Percentiles rank a stretch among this genome's conserved stretches.
These are phyloP conservation scores for Pyrus betulifolia DNA, from an alignment of 306 rosid species.

Conservation along the genomic window DNA sequence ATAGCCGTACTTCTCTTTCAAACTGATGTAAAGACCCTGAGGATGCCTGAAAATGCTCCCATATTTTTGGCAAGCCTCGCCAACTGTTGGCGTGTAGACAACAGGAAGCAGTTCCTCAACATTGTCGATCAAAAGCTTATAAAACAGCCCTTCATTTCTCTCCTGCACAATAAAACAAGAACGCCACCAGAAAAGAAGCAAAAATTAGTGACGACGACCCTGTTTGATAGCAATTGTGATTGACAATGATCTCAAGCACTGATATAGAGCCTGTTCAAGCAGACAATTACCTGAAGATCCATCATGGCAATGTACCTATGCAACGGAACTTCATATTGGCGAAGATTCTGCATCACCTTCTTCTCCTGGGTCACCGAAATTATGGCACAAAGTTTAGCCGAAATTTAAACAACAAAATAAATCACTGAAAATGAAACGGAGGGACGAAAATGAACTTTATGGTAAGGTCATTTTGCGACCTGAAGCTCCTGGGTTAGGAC, in stretches of 20 bases:
- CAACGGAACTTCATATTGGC: slow-evolving; percentile 84
- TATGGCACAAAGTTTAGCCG: neutral
- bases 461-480: slow-evolving; percentile 26
- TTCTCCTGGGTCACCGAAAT: slow-evolving; percentile 49
- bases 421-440: neutral
- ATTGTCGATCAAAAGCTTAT: slow-evolving; percentile 78
- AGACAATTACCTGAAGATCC: slow-evolving; percentile 81
- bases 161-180: slow-evolving; percentile 42
- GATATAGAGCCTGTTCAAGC: neutral
- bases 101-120: slow-evolving; percentile 94
- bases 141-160: slow-evolving; percentile 88
- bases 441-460: neutral
- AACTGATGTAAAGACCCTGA: slow-evolving; percentile 89
- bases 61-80: slow-evolving; percentile 97
- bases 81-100: slow-evolving; percentile 94
- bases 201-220: neutral
- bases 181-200: slow-evolving; percentile 7
- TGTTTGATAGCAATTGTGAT: neutral
- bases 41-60: slow-evolving; percentile 89
- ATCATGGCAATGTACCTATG: slow-evolving; percentile 84
- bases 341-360: slow-evolving; percentile 79
- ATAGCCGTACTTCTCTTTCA: slow-evolving; percentile 70
- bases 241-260: neutral
- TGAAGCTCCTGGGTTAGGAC: slow-evolving; percentile 73
- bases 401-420: neutral